Conservation (phyloP, 1,139 yeast genomes). For the Pichia sp. region DNA sequence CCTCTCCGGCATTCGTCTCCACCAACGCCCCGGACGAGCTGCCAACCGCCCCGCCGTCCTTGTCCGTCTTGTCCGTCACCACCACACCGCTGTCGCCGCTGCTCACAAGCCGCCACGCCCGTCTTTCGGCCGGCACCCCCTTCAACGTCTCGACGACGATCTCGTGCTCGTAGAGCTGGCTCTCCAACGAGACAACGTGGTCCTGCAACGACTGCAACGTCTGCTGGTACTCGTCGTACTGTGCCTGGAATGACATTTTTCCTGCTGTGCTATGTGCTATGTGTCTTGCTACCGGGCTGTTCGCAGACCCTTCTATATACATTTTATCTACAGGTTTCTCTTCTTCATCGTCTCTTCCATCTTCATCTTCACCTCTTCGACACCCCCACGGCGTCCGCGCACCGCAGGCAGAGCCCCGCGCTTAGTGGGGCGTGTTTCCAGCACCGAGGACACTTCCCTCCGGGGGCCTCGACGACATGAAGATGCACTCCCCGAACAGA, state of each 20-base stretch:
- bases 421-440: constrained; percentile 69
- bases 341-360: not conserved
- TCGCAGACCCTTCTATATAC: not conserved
- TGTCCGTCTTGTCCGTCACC: not conserved
- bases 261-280: not conserved
- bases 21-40: constrained; percentile 50
- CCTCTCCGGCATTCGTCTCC: constrained; percentile 76
- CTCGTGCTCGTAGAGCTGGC: constrained; percentile 47
- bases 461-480: constrained; percentile 42
- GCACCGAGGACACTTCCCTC: constrained; percentile 82
- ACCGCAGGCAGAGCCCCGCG: constrained; percentile 61
- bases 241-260: constrained; percentile 3
- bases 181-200: constrained; percentile 49
- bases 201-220: constrained; percentile 53
- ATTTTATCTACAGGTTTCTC: not conserved
- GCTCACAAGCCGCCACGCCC: constrained; percentile 91
- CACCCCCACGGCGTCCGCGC: constrained; percentile 42
- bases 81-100: constrained; percentile 37
- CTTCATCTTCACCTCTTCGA: not conserved
- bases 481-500: constrained; percentile 24
- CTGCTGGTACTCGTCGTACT: constrained; percentile 57
- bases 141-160: constrained; percentile 54
- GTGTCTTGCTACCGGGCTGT: not conserved
- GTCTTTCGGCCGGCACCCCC: constrained; percentile 53
- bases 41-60: not conserved